Evolutionary conservation across 2,329 filamentous ascomycete species (phyloP).

Genomic region (Periglandula ipomoeae): DNA sequence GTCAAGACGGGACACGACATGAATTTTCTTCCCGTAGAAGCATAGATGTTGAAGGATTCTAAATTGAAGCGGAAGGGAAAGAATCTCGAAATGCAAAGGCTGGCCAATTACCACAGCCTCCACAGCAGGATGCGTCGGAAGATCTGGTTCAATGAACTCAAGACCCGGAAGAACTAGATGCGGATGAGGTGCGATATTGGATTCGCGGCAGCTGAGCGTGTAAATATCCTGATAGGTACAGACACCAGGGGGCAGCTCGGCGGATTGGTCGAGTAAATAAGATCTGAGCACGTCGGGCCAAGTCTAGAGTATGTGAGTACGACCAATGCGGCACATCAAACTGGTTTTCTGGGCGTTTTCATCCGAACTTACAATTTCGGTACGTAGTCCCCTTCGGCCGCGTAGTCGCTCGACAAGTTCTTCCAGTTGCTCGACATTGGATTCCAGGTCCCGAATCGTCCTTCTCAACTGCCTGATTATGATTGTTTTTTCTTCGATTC

Average conservation of each 20-base stretch:
- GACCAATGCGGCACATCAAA: neutral
- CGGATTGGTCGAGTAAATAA: neutral
- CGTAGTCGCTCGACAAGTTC: neutral
- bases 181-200: conserved; percentile 12
- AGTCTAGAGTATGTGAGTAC: neutral
- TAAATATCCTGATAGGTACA: conserved; percentile 8
- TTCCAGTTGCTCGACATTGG: neutral
- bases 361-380: neutral
- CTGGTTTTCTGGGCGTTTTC: neutral
- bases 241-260: neutral
- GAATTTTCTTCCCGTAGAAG: conserved; percentile 25
- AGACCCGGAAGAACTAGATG: conserved; percentile 9
- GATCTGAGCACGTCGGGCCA: neutral
- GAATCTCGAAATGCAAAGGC: neutral
- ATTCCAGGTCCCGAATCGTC: neutral
- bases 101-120: neutral
- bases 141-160: conserved; percentile 3
- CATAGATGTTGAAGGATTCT: conserved; percentile 27
- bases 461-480: no score
- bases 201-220: conserved; percentile 12
- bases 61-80: conserved; percentile 16
- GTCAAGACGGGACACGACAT: conserved; percentile 37
- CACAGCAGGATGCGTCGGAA: neutral
- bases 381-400: neutral
- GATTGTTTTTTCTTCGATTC: neutral